These are phyloP conservation scores for Talaromyces atroroseus DNA, from an alignment of 2,329 filamentous ascomycete genomes.

Conservation along the genomic window DNA sequence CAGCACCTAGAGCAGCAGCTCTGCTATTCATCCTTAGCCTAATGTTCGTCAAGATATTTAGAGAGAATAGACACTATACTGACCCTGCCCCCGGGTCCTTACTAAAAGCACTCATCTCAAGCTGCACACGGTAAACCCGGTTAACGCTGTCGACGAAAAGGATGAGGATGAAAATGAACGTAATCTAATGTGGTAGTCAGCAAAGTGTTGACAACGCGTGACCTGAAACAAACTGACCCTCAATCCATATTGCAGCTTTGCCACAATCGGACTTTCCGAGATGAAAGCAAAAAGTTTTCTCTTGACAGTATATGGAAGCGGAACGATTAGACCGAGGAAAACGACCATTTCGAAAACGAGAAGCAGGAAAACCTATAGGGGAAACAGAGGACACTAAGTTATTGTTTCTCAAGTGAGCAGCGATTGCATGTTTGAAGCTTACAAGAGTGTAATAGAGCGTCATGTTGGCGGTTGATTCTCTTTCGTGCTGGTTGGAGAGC, in stretches of 20 bases:
- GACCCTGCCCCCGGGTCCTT: constrained; percentile 55
- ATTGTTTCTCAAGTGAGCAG: background rate
- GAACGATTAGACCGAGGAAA: constrained; percentile 56
- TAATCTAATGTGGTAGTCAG: constrained; percentile 56
- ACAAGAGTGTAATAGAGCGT: constrained; percentile 66
- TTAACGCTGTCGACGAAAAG: constrained; percentile 96
- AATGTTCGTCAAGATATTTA: background rate
- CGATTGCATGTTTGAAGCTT: constrained; percentile 28
- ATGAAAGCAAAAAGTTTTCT: constrained; percentile 93
- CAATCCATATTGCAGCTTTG: constrained; percentile 93
- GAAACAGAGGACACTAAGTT: constrained; percentile 13
- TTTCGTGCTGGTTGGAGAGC: constrained; percentile 1
- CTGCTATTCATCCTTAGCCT: constrained; percentile 34
- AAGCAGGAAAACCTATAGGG: constrained; percentile 43
- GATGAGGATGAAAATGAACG: constrained; percentile 97
- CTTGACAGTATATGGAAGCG: constrained; percentile 80
- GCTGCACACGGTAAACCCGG: constrained; percentile 92
- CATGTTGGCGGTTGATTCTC: constrained; percentile 45
- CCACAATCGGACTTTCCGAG: constrained; percentile 76
- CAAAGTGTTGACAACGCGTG: background rate
- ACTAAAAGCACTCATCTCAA: constrained; percentile 70
- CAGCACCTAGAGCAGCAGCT: constrained; percentile 67
- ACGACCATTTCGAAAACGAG: constrained; percentile 47
- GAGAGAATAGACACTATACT: constrained; percentile 21
- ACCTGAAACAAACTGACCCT: constrained; percentile 52